These are phyloP conservation scores for Fraxinus sp. DNA, from an alignment of 305 asterid genomes.

Conservation along the genomic window DNA sequence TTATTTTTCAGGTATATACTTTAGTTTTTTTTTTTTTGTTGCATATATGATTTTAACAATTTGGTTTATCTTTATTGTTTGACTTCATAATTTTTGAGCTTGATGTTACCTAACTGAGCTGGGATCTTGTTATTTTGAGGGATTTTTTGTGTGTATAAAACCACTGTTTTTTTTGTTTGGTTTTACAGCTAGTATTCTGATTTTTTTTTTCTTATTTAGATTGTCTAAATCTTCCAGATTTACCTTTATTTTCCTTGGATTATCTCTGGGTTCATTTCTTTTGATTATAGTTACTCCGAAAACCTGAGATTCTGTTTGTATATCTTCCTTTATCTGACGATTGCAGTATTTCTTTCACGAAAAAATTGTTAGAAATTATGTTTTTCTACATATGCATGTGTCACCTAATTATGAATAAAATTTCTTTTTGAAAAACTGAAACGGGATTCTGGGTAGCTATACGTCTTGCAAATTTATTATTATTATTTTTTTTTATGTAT, in stretches of 20 bases:
- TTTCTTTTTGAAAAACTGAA: not conserved
- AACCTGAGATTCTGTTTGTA: not conserved
- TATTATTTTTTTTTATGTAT: too few relatives aligned
- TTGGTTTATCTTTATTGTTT: not conserved
- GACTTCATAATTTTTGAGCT: not conserved
- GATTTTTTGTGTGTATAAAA: not conserved
- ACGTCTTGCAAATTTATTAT: not conserved
- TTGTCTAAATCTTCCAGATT: not conserved
- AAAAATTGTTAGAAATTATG: not conserved
- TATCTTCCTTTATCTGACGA: not conserved
- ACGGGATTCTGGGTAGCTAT: not conserved
- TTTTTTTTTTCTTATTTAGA: not conserved
- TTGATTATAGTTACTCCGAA: not conserved
- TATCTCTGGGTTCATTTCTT: not conserved
- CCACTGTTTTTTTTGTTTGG: not conserved
- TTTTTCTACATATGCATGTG: not conserved
- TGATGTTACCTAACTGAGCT: slow-evolving; percentile 7
- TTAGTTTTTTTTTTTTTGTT: not conserved
- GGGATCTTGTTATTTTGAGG: slow-evolving; percentile 25
- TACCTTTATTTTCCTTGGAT: not conserved
- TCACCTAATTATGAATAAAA: not conserved
- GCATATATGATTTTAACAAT: not conserved
- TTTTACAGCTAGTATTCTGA: not conserved
- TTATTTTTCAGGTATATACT: slow-evolving; percentile 38
- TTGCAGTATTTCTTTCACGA: not conserved